Evolutionary conservation across 345 rosid species (phyloP).

Genomic region (Luvunga scandens): DNA sequence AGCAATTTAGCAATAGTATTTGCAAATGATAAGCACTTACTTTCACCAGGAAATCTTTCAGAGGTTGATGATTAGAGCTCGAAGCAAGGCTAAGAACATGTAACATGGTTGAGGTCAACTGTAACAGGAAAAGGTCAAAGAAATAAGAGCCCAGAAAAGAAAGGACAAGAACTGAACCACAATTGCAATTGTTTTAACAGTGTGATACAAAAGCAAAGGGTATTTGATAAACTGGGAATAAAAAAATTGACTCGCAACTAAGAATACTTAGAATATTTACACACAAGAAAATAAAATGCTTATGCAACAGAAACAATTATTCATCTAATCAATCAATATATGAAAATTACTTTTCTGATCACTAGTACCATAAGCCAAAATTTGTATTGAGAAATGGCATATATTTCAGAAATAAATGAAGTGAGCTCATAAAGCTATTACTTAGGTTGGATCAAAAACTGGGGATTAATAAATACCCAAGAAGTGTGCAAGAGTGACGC

Average conservation of each 20-base stretch:
- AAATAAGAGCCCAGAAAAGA: background rate
- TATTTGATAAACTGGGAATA: background rate
- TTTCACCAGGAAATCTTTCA: conserved; percentile 74
- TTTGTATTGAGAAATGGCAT: background rate
- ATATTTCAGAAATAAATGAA: background rate
- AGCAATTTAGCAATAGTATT: conserved; percentile 5
- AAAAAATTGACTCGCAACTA: background rate
- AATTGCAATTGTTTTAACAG: background rate
- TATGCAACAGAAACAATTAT: background rate
- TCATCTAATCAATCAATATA: background rate
- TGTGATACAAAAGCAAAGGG: background rate
- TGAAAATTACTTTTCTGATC: background rate
- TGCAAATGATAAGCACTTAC: conserved; percentile 39
- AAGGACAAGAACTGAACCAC: background rate
- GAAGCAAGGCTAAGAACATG: conserved; percentile 69
- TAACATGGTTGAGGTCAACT: conserved; percentile 82
- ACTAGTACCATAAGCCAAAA: background rate
- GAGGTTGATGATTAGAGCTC: conserved; percentile 47
- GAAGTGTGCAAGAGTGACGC: no score
- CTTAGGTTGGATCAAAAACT: no score
- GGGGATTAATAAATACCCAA: no score
- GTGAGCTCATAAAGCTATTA: background rate
- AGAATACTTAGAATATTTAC: background rate
- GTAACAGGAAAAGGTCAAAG: conserved; percentile 24
- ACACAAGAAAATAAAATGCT: no score